Percentiles rank a stretch among this genome's conserved stretches.
These are phyloP conservation scores for Lodderomyces parapsilosis DNA, from an alignment of 1,139 yeast species.

Conservation along the genomic window DNA sequence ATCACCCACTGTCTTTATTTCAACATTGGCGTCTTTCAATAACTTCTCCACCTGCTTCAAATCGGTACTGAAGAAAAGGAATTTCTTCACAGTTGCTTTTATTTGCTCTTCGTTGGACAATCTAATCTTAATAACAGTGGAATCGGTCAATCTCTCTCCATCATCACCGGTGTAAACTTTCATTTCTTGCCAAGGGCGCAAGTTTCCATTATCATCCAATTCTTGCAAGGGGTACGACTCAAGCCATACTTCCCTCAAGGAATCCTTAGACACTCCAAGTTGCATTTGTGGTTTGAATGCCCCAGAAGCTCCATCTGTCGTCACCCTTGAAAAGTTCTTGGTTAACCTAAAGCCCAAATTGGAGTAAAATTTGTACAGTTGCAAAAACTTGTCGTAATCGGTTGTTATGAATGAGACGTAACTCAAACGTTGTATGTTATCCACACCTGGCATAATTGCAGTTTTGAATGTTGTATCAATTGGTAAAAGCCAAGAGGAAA, in stretches of 20 bases:
- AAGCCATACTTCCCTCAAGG: conserved; percentile 68
- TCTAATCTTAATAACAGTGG: conserved; percentile 55
- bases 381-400: conserved; percentile 44
- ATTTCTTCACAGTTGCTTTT: conserved; percentile 27
- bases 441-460: conserved; percentile 9
- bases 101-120: conserved; percentile 32
- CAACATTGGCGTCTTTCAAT: conserved; percentile 22
- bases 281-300: conserved; percentile 28
- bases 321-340: conserved; percentile 51
- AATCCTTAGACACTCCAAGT: conserved; percentile 61
- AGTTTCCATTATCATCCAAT: conserved; percentile 42
- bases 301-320: conserved; percentile 38
- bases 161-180: conserved; percentile 52
- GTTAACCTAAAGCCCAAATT: conserved; percentile 58
- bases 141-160: conserved; percentile 26
- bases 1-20: conserved; percentile 17
- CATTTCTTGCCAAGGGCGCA: conserved; percentile 60
- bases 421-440: conserved; percentile 23
- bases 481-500: background rate
- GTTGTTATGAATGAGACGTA: conserved; percentile 62
- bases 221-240: conserved; percentile 65
- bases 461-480: background rate
- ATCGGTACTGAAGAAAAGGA: conserved; percentile 54
- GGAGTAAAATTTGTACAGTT: conserved; percentile 52
- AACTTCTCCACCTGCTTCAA: conserved; percentile 35